Evolutionary conservation across 345 rosid genomes (phyloP), one percentile per base, ranked within the genome.

Genomic region (Carallia pectinifolia): DNA sequence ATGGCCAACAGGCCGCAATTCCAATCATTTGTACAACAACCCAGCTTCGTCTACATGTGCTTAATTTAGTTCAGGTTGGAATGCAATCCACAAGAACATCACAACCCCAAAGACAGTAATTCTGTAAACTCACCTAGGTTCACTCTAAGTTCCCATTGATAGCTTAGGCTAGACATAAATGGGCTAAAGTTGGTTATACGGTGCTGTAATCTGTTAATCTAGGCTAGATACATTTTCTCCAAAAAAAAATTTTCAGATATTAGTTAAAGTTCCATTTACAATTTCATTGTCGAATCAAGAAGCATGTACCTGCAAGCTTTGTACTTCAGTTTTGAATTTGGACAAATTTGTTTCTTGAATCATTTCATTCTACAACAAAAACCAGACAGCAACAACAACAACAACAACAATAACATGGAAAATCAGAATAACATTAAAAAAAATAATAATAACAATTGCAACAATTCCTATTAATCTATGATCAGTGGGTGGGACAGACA

Each of bases 281-380:
- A 13, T 23, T 6, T 8, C 37, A 15, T 7, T n/a, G 15, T 1
- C 12, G 38, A 53, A 27, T 6, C 7, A 8, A 40, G 31, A 59
- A 66, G 29, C 33, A 7, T 34, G 44, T 66, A 71, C 79, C 79
- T 76, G 79, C 7, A 38, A 66, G 68, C 53, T 72, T 66, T 72
- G 73, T 5, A 77, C 69, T 63, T 77, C 66, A 48, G 80, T 54
- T 63, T 71, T 71, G 58, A 72, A 77, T 68, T 77, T 72, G 34
- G 76, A 77, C 70, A 77, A 37, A 50, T 59, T 77, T 62, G 65
- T 71, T 33, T 77, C 76, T 58, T 71, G 76, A 34, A 77, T 62
- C 80, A 77, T 53, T 64, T 67, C 76, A 62, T 23, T 71, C 80
- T 76, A 40, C 63, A 30, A 58, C 33, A 34, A 69, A 55, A 55